Percentiles rank a stretch among this genome's conserved stretches.
These are phyloP conservation scores for Psilocybe cubensis DNA, from an alignment of 768 basidiomycete species.

Conservation along the genomic window DNA sequence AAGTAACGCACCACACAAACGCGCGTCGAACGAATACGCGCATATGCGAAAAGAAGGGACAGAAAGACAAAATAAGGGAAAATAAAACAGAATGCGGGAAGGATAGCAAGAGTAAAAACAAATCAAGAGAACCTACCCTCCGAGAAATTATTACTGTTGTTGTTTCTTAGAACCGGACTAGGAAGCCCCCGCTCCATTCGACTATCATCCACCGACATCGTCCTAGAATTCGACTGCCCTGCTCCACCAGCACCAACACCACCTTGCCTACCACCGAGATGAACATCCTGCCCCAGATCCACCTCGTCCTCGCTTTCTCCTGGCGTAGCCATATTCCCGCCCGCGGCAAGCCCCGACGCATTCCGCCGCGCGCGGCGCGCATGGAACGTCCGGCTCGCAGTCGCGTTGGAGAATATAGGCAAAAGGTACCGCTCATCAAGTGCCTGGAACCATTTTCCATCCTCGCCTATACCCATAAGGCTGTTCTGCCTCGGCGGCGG, in stretches of 20 bases:
- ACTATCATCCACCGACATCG: constrained; percentile 36
- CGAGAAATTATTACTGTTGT: constrained; percentile 19
- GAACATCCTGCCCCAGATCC: constrained; percentile 45
- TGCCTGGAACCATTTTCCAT: constrained; percentile 95
- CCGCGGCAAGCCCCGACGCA: constrained; percentile 31
- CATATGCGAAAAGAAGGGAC: not conserved
- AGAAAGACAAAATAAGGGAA: not conserved
- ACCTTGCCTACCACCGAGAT: constrained; percentile 33
- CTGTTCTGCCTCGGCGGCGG: constrained; percentile 27
- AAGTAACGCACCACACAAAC: too few species aligned
- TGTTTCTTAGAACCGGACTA: constrained; percentile 63
- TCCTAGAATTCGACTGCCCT: constrained; percentile 11
- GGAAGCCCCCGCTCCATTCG: constrained; percentile 64
- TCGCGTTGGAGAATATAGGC: constrained; percentile 91
- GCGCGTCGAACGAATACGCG: too few species aligned
- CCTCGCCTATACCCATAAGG: constrained; percentile 49
- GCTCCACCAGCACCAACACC: constrained; percentile 16
- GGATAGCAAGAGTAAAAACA: not conserved
- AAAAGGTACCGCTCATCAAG: constrained; percentile 94
- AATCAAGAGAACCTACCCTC: constrained; percentile 14
- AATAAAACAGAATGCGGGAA: not conserved
- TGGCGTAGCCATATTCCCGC: constrained; percentile 36
- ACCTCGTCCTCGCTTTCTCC: constrained; percentile 45
- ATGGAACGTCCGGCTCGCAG: constrained; percentile 85
- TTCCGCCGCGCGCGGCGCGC: constrained; percentile 69